These are phyloP conservation scores for Diaporthe capsici DNA, from an alignment of 2,329 filamentous ascomycete species.

Conservation along the genomic window DNA sequence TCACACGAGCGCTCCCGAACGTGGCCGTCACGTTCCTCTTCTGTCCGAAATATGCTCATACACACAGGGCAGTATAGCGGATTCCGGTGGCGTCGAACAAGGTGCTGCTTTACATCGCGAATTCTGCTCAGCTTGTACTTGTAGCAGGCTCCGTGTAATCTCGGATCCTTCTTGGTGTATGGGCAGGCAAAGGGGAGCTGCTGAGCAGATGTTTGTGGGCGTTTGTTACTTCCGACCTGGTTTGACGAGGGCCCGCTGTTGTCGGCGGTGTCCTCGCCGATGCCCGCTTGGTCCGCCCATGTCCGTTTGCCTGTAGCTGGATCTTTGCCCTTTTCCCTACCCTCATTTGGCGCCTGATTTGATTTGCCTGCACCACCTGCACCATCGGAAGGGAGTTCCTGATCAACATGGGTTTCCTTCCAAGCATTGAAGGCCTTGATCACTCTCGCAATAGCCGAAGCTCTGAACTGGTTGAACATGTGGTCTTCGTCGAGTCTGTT, in stretches of 20 bases:
- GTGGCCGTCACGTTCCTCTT: conserved; percentile 6
- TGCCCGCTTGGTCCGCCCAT: not conserved
- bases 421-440: not conserved
- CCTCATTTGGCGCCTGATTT: not conserved
- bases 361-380: not conserved
- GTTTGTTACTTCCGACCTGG: not conserved
- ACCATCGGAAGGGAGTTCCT: not conserved
- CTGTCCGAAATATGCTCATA: conserved; percentile 2
- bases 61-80: conserved; percentile 24
- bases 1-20: not conserved
- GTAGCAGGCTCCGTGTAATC: conserved; percentile 15
- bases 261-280: not conserved
- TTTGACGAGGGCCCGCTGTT: not conserved
- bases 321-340: not conserved
- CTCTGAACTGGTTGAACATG: not conserved
- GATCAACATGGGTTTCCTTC: not conserved
- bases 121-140: conserved; percentile 9
- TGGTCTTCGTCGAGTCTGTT: not conserved
- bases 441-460: not conserved
- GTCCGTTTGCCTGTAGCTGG: not conserved
- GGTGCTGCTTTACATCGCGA: conserved; percentile 31
- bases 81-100: not conserved
- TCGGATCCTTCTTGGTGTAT: conserved; percentile 36
- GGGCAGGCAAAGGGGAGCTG: conserved; percentile 22
- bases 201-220: not conserved